These are phyloP conservation scores for Heracleum sosnowskyi DNA, from an alignment of 129 eudicot genomes.

Conservation along the genomic window DNA sequence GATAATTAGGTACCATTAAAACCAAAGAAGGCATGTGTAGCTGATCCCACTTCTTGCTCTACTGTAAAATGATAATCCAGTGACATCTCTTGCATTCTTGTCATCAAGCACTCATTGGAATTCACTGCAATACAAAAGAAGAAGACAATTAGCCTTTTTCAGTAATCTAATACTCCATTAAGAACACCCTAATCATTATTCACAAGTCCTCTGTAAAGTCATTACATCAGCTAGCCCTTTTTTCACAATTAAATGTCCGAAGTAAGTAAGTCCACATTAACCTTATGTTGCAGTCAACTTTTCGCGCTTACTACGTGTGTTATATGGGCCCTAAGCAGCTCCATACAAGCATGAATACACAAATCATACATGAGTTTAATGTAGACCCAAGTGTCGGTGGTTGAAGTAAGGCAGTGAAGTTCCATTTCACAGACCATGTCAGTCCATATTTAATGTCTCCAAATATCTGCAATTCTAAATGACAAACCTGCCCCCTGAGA, in stretches of 20 bases:
- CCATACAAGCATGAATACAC: not conserved
- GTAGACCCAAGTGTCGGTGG: not conserved
- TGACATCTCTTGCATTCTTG: constrained; percentile 99
- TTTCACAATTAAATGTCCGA: too few relatives aligned
- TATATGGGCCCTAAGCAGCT: not conserved
- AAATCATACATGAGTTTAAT: not conserved
- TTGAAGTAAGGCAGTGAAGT: not conserved
- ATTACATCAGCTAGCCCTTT: too few relatives aligned
- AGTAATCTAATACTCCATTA: not conserved
- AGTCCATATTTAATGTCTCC: not conserved
- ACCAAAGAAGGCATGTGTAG: constrained; percentile 98
- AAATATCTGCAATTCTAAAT: constrained; percentile 2
- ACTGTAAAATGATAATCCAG: constrained; percentile 92
- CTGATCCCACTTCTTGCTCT: constrained; percentile 99
- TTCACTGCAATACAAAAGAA: constrained; percentile 48
- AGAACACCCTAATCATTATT: not conserved
- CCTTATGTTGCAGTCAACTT: not conserved
- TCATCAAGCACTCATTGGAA: constrained; percentile 81
- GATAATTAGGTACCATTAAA: constrained; percentile 56
- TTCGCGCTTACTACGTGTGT: not conserved
- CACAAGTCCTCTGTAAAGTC: not conserved
- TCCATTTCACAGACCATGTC: not conserved
- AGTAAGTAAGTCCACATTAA: not conserved
- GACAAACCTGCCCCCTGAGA: constrained; percentile 41
- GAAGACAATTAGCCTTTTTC: not conserved